Base-by-base conservation (phyloP, 2,329 filamentous ascomycete species). In the Penicillium sp. region DNA sequence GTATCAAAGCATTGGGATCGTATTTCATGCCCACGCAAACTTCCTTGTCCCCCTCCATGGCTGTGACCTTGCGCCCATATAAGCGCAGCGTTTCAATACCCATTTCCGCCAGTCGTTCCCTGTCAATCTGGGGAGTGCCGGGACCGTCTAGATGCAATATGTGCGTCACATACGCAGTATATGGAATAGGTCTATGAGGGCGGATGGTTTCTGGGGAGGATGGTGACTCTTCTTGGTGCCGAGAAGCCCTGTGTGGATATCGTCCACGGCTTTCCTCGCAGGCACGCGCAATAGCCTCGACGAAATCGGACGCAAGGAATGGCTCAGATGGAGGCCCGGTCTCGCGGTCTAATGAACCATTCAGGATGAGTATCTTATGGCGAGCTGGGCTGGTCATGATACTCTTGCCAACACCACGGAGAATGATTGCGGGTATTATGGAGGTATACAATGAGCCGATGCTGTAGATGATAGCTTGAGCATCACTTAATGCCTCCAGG, bases 371-470 rank as follows among this genome's bases (percentile, higher is more conserved):
- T 17, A 96, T 89, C 73, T 95, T 96, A 69, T 88, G 85, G 7
- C 85, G 79, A 1, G 81, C 69, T 0, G 81, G 76, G 28, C 76
- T 80, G 14, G 77, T 76, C 1, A 83, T 78, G 22, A 91, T 81
- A 0, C 87, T 86, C 20, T 86, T 82, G 0, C 91, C 91, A 0
- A 96, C 87, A 4, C 90, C 90, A 25, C 87, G 84, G 6, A 96
- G 83, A 5, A 98, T 85, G 1, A 98, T 79, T 15, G 88, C 92
- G 0, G 94, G 94, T 1, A 96, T 83, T 37, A 98, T 86, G 5
- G 90, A 94, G 0, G 94, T 98, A 76, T 96, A 98, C 0, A 98
- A 81, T 1, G 89, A 93, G n/a, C 95, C 95, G 60, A 98, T 96
- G 74, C 90, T 93, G 78, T 96, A 98, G 48, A 98, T 86, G 8